Conservation (phyloP, 2,329 filamentous ascomycete species). For the Talaromyces sp. region DNA sequence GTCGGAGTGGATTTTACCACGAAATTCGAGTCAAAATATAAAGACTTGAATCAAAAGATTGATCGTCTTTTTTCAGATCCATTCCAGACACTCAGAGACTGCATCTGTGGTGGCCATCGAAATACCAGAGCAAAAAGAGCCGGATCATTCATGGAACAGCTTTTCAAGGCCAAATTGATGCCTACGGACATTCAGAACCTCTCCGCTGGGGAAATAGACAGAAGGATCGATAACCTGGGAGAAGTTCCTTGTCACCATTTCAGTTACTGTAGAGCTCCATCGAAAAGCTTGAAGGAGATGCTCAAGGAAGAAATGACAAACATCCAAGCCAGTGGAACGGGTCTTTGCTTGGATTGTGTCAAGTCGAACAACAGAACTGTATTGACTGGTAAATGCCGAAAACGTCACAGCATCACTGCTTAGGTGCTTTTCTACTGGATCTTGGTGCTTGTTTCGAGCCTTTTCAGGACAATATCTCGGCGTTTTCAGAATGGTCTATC, state of each 20-base stretch:
- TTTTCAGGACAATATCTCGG: background rate
- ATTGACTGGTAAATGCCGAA: background rate
- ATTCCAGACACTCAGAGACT: background rate
- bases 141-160: background rate
- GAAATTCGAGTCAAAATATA: background rate
- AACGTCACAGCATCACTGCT: background rate
- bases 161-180: background rate
- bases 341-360: constrained; percentile 2
- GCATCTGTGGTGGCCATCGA: background rate
- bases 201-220: background rate
- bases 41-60: background rate
- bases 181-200: background rate
- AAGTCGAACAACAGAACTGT: background rate
- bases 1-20: background rate
- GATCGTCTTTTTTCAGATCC: background rate
- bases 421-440: background rate
- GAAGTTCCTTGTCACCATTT: background rate
- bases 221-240: constrained; percentile 24
- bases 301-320: background rate
- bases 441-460: background rate
- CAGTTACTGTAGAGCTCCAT: background rate
- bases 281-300: background rate
- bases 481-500: background rate
- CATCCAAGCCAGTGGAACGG: constrained; percentile 23
- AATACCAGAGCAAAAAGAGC: background rate